phyloP scores from a whole-genome alignment of 148 eudicot species.

The Hydrangea macrophylla region DNA sequence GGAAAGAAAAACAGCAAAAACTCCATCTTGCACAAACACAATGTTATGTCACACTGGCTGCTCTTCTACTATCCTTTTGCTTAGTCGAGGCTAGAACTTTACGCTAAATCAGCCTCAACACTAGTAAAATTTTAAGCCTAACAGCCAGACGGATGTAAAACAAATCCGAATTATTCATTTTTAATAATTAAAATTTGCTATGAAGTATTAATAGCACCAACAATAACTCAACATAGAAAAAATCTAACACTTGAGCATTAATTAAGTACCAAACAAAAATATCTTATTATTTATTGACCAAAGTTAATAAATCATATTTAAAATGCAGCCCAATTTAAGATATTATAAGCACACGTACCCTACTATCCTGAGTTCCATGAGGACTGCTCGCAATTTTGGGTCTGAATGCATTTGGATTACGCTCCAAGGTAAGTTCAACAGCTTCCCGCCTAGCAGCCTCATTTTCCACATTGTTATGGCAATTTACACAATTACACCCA shows the following conservation, averaged over 20 bases:
- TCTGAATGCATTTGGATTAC: conserved; percentile 98
- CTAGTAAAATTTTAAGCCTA: neutral
- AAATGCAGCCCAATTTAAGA: neutral
- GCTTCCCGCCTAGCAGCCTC: conserved; percentile 95
- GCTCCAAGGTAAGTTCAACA: conserved; percentile 92
- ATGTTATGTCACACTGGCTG: neutral
- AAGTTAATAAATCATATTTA: neutral
- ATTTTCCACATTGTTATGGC: conserved; percentile 92
- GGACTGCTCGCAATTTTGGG: conserved; percentile 99
- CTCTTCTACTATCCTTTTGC: no score
- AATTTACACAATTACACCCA: conserved; percentile 95
- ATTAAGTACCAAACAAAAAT: neutral
- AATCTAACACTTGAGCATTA: conserved; percentile 4
- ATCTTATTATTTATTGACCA: neutral
- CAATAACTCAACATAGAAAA: neutral
- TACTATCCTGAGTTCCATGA: conserved; percentile 63
- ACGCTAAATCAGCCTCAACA: neutral
- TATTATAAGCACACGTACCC: conserved; percentile 42
- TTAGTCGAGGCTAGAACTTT: no score
- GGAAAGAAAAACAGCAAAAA: neutral
- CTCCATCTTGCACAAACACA: neutral
- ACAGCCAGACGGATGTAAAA: no score
- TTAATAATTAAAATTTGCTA: no score
- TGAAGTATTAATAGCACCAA: conserved; percentile 4
- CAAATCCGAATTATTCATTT: no score